Evolutionary conservation across 495 filamentous ascomycete genomes (phyloP), one percentile per base, ranked within the genome.

Genomic region (Tuber magnatum): DNA sequence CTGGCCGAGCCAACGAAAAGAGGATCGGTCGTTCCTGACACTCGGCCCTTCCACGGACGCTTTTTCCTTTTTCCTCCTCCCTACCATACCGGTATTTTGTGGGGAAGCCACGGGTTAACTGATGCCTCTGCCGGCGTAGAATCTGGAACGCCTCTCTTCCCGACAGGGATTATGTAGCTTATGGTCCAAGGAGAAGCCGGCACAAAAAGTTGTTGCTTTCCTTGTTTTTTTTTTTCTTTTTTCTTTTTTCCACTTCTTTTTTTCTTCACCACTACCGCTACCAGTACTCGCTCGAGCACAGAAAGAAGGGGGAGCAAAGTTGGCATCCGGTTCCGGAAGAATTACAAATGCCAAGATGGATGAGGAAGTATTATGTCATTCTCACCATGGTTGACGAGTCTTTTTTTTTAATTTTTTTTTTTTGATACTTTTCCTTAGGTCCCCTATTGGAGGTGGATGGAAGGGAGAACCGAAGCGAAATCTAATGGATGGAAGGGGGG

Each of bases 281-380:
- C n/a, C n/a, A n/a, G n/a, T n/a, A n/a, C n/a, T n/a, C n/a, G n/a
- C n/a, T n/a, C n/a, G n/a, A n/a, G n/a, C n/a, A 46, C 8, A 4
- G 1, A 32, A 1, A 35, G 14, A 7, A 65, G 14, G 0, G 32
- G 5, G 8, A 18, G 56, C 56, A 65, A 65, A 65, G 56, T 28
- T 65, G 56, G 56, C n/a, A 61, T 61, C 51, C 51, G 12, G 51
- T 61, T 61, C 56, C 56, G 56, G 56, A 65, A 65, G 28, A 1
- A 65, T 65, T 65, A 65, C 35, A 65, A 65, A 65, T 65, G 56
- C 56, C 56, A 65, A 65, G 56, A 6, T 35, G 56, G 16, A 35
- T 39, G 75, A 56, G 7, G 61, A 71, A 56, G 46, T 46, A 46
- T 44, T 75, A 79, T 79, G 77, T 79, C 77, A 79, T 79, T 72